Conservation (phyloP, 2,329 filamentous ascomycete species). For the Aspergillaceae sp. region DNA sequence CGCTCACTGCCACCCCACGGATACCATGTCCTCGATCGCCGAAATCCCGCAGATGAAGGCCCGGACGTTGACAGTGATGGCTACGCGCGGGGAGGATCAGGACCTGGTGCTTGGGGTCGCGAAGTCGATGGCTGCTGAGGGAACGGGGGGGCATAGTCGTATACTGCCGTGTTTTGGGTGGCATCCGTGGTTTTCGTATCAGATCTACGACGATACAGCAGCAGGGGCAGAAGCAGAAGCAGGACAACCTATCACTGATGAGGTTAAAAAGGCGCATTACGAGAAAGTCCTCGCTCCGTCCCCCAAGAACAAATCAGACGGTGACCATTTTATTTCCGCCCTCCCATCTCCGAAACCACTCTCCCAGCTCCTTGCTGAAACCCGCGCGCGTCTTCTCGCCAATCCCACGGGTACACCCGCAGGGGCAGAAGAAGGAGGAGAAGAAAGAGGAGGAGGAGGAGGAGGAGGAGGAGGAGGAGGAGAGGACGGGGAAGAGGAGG, state of each 20-base stretch:
- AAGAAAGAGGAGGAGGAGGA: not conserved
- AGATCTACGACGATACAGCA: slow-evolving; percentile 37
- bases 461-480: no score
- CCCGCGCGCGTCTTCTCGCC: slow-evolving; percentile 38
- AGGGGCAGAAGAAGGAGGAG: no score
- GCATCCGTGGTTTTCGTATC: slow-evolving; percentile 62
- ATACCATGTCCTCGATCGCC: slow-evolving; percentile 50
- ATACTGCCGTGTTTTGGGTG: slow-evolving; percentile 57
- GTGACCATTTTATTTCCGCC: slow-evolving; percentile 43
- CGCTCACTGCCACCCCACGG: slow-evolving; percentile 59
- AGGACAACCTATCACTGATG: slow-evolving; percentile 7
- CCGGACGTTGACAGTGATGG: slow-evolving; percentile 53
- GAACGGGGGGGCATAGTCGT: slow-evolving; percentile 26
- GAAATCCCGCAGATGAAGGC: slow-evolving; percentile 51
- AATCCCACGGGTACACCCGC: slow-evolving; percentile 30
- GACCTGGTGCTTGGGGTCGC: slow-evolving; percentile 47
- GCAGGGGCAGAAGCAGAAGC: slow-evolving; percentile 8
- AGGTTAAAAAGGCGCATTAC: slow-evolving; percentile 43
- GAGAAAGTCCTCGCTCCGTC: slow-evolving; percentile 43
- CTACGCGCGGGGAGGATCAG: slow-evolving; percentile 54
- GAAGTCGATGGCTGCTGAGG: slow-evolving; percentile 9
- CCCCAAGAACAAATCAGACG: slow-evolving; percentile 36
- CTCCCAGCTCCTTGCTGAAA: slow-evolving; percentile 44
- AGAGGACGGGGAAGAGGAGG: no score
- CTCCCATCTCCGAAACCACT: slow-evolving; percentile 49